Conservation (phyloP, 352 stramenopile species). For the Achlya hypogyna region DNA sequence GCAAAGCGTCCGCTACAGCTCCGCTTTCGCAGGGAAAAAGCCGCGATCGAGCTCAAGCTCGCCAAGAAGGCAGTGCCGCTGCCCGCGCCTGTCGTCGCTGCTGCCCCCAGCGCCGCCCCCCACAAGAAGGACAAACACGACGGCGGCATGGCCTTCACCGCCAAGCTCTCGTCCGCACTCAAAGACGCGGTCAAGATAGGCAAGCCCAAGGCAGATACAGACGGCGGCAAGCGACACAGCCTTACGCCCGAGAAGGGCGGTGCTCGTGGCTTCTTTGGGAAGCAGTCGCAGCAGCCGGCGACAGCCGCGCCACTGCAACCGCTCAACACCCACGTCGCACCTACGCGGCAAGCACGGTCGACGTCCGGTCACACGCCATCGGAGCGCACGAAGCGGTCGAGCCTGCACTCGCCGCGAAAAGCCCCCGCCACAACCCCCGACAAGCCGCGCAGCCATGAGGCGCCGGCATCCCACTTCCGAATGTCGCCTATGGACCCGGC, state of each 20-base stretch:
- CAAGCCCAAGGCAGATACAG: background rate
- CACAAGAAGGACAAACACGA: constrained; percentile 24
- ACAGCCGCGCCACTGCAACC: background rate
- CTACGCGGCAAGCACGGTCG: background rate
- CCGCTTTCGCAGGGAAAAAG: constrained; percentile 36
- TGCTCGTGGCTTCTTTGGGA: background rate
- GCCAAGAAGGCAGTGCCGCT: constrained; percentile 11
- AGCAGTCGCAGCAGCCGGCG: background rate
- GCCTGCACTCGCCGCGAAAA: background rate
- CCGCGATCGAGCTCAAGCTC: background rate
- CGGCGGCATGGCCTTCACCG: constrained; percentile 26
- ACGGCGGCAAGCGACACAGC: background rate
- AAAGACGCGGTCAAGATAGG: constrained; percentile 14
- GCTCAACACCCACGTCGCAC: background rate
- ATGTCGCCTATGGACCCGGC: background rate
- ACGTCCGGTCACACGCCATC: background rate
- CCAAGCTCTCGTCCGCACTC: constrained; percentile 2
- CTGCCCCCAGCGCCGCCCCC: background rate
- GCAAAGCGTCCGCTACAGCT: constrained; percentile 75
- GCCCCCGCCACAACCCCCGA: background rate
- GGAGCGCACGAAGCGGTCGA: background rate
- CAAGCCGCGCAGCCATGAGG: background rate
- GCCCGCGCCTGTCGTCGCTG: constrained; percentile 16
- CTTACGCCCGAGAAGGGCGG: background rate
- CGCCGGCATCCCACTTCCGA: background rate